Base-by-base conservation (phyloP, 495 filamentous ascomycete species). In the Hyaloscypha finlandica region DNA sequence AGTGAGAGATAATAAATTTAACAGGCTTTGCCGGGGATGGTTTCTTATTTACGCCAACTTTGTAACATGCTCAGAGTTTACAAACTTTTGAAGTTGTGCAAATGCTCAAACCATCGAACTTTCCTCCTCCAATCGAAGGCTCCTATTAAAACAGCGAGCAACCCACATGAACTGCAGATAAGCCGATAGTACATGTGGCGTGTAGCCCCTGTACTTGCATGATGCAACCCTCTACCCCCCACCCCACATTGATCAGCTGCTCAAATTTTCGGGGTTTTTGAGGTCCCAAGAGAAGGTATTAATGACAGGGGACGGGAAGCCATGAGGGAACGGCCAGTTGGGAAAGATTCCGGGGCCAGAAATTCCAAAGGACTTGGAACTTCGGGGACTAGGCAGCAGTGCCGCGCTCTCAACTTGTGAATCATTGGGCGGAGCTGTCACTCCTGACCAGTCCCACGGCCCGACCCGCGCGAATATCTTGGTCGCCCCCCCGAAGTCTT, bases 211-310 rank as follows among this genome's bases (percentile, higher is more conserved):
- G 56, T 20, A 59, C 19, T 14, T 59, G 56, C 30, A 32, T 33
- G 8, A 39, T 59, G 32, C 56, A 59, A 31, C 22, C 32, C n/a
- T 12, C 19, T 6, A 8, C 9, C 56, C 56, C 56, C 56, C 56
- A 32, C 29, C 29, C 32, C 30, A 8, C 56, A 14, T 14, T 54
- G 19, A 56, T 64, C 61, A 64, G 51, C 29, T 64, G 61, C 32
- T 61, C 52, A 64, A 37, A 2, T 37, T 20, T 25, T 20, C 31
- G 31, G 29, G 30, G 6, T 6, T 35, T 55, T 56, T 39, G 30
- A 37, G 60, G 19, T 56, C 20, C 61, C 61, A 51, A 37, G 16
- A 9, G 29, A 22, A 64, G 30, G 51, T 55, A 19, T 16, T 8
- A n/a, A 29, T 1, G 30, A 59, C 6, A 14, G 56, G 56, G 19